Conservation (phyloP, 768 basidiomycete genomes). For the Leccinum uliginosum region DNA sequence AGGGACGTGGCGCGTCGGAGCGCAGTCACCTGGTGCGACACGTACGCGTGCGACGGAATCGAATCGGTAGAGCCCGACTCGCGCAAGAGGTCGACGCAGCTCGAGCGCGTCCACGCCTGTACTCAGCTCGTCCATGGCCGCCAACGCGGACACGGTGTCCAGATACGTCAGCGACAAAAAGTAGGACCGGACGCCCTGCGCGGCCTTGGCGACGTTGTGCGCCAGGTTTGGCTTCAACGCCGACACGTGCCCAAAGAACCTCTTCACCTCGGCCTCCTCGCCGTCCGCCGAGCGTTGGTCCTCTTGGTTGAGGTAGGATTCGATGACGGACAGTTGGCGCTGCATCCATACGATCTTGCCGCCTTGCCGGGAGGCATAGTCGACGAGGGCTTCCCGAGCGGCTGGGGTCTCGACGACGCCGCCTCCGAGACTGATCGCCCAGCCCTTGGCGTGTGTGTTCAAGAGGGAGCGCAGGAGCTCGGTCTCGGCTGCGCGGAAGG, state of each 20-base stretch:
- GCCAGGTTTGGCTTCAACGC: constrained; percentile 65
- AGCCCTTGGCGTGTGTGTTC: constrained; percentile 44
- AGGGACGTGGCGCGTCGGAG: constrained; percentile 73
- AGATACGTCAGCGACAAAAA: constrained; percentile 94
- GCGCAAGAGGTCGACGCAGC: constrained; percentile 85
- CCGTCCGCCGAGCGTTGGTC: constrained; percentile 82
- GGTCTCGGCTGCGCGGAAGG: constrained; percentile 81
- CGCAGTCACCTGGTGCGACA: constrained; percentile 74
- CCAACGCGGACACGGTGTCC: constrained; percentile 67
- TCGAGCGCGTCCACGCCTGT: constrained; percentile 91
- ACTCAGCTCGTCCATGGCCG: constrained; percentile 67
- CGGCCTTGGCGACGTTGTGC: constrained; percentile 38
- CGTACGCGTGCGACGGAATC: constrained; percentile 67
- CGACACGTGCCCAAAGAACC: constrained; percentile 89
- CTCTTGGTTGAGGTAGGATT: constrained; percentile 75
- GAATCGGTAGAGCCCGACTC: constrained; percentile 42
- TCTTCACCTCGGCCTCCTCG: constrained; percentile 69
- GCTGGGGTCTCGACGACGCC: constrained; percentile 86
- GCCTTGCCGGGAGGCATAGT: constrained; percentile 47
- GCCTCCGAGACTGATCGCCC: constrained; percentile 89
- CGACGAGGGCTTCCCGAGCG: constrained; percentile 67
- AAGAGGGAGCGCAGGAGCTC: constrained; percentile 67
- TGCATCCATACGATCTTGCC: constrained; percentile 84
- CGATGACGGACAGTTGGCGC: constrained; percentile 75
- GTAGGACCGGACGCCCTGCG: constrained; percentile 62